phyloP scores from a whole-genome alignment of 768 basidiomycete genomes.

The Tylopilus sp. region DNA sequence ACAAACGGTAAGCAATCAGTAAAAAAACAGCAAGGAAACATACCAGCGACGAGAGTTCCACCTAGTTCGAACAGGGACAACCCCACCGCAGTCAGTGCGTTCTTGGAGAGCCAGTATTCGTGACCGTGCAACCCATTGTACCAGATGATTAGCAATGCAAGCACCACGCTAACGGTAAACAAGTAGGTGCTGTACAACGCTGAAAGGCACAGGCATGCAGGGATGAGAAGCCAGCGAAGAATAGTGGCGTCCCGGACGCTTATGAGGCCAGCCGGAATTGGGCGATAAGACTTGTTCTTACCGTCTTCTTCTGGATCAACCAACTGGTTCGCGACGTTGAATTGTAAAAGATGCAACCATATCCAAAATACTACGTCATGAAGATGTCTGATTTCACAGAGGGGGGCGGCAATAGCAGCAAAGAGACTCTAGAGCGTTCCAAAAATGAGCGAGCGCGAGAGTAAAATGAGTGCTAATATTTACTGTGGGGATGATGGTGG shows the following conservation, averaged over 20 bases:
- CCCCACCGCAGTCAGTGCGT: conserved; percentile 35
- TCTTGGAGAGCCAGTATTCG: conserved; percentile 33
- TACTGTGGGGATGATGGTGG: conserved; percentile 29
- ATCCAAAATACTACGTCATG: conserved; percentile 40
- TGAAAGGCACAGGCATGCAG: conserved; percentile 36
- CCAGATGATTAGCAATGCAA: conserved; percentile 27
- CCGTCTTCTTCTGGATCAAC: conserved; percentile 41
- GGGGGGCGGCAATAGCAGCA: conserved; percentile 32
- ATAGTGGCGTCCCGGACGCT: conserved; percentile 33
- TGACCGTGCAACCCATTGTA: conserved; percentile 38
- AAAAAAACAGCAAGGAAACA: background rate
- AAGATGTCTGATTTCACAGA: conserved; percentile 18
- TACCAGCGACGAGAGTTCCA: conserved; percentile 36
- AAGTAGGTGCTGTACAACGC: conserved; percentile 32
- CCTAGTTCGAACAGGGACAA: conserved; percentile 38
- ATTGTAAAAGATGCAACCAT: conserved; percentile 45
- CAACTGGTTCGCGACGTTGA: conserved; percentile 43
- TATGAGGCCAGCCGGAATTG: conserved; percentile 44
- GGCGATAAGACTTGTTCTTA: conserved; percentile 43
- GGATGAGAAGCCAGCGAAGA: conserved; percentile 36
- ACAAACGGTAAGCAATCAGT: background rate
- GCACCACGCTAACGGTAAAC: conserved; percentile 32
- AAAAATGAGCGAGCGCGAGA: background rate
- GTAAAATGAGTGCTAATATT: background rate
- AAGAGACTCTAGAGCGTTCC: conserved; percentile 32